Evolutionary conservation across 148 eudicot genomes (phyloP), one percentile per base, ranked within the genome.

Genomic region (Vaccinium darrowii): DNA sequence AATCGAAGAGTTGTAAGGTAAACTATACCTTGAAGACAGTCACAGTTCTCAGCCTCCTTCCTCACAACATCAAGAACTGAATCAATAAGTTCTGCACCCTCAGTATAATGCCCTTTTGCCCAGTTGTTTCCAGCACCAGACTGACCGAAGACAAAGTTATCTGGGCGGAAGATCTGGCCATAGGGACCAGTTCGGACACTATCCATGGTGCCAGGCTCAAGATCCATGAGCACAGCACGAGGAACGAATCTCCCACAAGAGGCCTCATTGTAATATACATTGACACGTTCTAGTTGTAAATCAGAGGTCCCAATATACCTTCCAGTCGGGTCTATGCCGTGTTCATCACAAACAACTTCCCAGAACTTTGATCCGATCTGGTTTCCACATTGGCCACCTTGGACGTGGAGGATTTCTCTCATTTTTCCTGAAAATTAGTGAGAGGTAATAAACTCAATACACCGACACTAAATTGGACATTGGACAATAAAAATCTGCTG

Each of bases 181-280:
- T 88, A 93, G 10, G 97, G 95, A 83, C 97, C 90, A 83, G 95
- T 92, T 71, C 97, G 89, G 36, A 94, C 93, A 84, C 94, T 93
- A 85, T 94, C 97, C 97, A 94, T 94, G 80, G 97, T 94, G 73
- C 97, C 97, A 15, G 97, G 97, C 90, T 94, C 97, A 50, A 94
- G 91, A 86, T 94, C 97, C 97, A 94, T 94, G 85, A 94, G 86
- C 84, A 94, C 95, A 50, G 98, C 98, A 86, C 98, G 94, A 33
- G 98, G 98, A 81, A 94, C 98, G 85, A 89, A 94, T 84, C 98
- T 90, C 78, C 98, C 98, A 81, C 98, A 91, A 18, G 94, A 92
- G 65, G 95, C 98, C 88, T 94, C 98, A 80, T 93, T 94, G 87
- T 91, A 94, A 89, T 94, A 94, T 67, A 94, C 98, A 84, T 94